phyloP scores from a whole-genome alignment of 306 rosid species.

The Prunus mume region DNA sequence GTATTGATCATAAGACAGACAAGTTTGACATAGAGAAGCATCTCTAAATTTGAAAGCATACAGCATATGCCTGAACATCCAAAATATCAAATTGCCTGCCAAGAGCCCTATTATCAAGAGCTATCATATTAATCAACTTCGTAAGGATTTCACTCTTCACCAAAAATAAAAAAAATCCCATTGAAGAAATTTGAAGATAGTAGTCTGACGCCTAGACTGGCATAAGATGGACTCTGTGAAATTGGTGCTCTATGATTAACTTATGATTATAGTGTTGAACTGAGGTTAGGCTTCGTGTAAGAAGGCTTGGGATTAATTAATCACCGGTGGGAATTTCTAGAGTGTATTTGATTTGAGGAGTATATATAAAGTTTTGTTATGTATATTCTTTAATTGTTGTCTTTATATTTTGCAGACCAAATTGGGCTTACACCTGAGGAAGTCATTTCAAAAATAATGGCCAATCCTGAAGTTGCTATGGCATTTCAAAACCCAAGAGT shows the following conservation, averaged over 20 bases:
- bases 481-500: constrained; percentile 99
- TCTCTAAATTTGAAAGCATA: too few relatives aligned
- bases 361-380: neutral
- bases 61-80: too few relatives aligned
- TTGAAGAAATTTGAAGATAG: too few relatives aligned
- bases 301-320: neutral
- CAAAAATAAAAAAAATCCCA: too few relatives aligned
- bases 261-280: neutral
- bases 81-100: too few relatives aligned
- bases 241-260: neutral
- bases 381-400: constrained; percentile 1
- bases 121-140: too few relatives aligned
- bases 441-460: constrained; percentile 92
- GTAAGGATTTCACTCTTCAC: too few relatives aligned
- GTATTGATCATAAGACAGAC: too few relatives aligned
- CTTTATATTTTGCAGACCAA: constrained; percentile 64
- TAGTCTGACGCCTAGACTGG: too few relatives aligned
- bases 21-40: too few relatives aligned
- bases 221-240: too few relatives aligned
- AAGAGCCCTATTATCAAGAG: too few relatives aligned
- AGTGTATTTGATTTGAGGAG: neutral
- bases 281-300: neutral
- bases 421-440: constrained; percentile 95
- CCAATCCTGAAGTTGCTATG: constrained; percentile 90
- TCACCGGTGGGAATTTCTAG: neutral